Conservation (phyloP, 805 yeast species). For the Starmerella davenportii region DNA sequence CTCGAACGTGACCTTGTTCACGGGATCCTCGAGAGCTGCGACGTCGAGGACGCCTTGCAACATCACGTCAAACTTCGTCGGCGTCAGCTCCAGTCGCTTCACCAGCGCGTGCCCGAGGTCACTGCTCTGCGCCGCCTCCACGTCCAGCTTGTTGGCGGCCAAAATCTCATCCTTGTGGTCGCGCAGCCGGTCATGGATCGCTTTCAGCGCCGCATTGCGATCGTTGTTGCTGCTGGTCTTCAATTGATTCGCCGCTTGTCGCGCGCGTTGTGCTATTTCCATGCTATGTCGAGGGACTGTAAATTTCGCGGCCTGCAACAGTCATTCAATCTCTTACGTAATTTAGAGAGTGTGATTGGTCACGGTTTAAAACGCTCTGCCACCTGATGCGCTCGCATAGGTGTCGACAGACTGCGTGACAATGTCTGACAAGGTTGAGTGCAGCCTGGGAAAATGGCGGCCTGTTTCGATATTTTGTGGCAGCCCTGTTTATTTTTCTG, state of each 20-base stretch:
- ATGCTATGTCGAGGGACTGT: no score
- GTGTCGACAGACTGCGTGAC: no score
- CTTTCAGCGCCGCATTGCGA: slow-evolving; percentile 53
- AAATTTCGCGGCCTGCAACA: no score
- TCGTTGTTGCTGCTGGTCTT: slow-evolving; percentile 60
- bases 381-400: no score
- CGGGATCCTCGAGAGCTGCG: slow-evolving; percentile 74
- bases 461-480: no score
- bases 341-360: no score
- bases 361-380: no score
- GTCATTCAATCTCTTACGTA: no score
- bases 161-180: slow-evolving; percentile 44
- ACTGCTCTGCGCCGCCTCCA: slow-evolving; percentile 46
- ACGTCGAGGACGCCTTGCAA: slow-evolving; percentile 87
- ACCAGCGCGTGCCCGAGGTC: slow-evolving; percentile 53
- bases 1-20: slow-evolving; percentile 73
- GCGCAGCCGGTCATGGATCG: slow-evolving; percentile 52
- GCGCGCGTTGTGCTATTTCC: slow-evolving; percentile 62
- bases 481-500: no score
- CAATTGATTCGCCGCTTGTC: slow-evolving; percentile 61
- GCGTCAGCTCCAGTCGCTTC: slow-evolving; percentile 68
- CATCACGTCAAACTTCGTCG: slow-evolving; percentile 85
- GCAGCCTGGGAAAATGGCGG: no score
- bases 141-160: slow-evolving; percentile 55
- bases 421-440: no score